phyloP scores from a whole-genome alignment of 106 monocot genomes.

The Platanthera guangdongensis region DNA sequence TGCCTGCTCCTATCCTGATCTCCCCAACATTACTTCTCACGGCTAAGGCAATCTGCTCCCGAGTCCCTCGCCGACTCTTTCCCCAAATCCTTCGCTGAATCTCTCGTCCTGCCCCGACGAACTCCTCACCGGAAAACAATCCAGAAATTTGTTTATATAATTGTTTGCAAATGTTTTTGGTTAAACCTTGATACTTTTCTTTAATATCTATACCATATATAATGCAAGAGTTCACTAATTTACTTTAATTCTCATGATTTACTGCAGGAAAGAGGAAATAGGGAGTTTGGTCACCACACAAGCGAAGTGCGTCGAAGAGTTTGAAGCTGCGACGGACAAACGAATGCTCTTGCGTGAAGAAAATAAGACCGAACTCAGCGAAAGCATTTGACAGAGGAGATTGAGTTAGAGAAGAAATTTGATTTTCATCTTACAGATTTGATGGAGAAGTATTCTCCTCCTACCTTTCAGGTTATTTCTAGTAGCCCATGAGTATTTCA shows the following conservation, averaged over 20 bases:
- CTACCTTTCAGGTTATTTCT: conserved; percentile 16
- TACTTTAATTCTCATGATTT: neutral
- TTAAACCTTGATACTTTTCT: no score
- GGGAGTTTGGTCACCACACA: conserved; percentile 35
- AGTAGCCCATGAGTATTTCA: neutral
- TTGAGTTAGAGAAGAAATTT: conserved; percentile 47
- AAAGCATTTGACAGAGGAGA: conserved; percentile 48
- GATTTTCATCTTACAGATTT: conserved; percentile 36
- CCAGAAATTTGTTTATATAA: no score
- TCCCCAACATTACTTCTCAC: no score
- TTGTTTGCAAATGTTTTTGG: no score
- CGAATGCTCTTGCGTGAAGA: conserved; percentile 37
- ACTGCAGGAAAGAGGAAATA: neutral
- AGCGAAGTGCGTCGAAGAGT: conserved; percentile 45
- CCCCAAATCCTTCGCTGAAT: no score
- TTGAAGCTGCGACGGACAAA: conserved; percentile 41
- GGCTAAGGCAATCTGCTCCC: no score
- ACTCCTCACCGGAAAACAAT: no score
- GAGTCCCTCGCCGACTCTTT: no score
- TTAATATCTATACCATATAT: no score
- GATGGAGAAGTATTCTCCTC: conserved; percentile 44
- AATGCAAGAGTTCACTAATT: neutral
- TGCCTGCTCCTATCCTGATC: no score
- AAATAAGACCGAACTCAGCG: conserved; percentile 36
- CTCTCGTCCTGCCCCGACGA: no score